Conservation (phyloP, 352 stramenopile genomes). For the Globisporangium recalcitrans region DNA sequence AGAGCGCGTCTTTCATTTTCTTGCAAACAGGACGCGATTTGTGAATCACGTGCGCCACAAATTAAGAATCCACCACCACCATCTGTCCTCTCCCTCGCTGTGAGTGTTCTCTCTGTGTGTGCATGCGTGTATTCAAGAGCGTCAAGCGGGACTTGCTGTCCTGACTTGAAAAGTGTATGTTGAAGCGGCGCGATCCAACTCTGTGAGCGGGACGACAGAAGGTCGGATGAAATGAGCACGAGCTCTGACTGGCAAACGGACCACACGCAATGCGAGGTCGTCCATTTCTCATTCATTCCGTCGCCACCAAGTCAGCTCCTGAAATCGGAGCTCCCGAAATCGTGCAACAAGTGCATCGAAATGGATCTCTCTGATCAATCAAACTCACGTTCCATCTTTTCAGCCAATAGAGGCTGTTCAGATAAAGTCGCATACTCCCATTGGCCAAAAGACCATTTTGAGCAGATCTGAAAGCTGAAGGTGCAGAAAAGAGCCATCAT, state of each 20-base stretch:
- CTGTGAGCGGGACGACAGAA: background rate
- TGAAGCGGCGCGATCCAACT: constrained; percentile 4
- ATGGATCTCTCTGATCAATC: background rate
- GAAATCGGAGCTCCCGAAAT: too few relatives aligned
- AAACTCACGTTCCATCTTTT: background rate
- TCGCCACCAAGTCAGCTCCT: too few relatives aligned
- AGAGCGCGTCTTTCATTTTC: background rate
- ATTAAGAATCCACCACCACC: background rate
- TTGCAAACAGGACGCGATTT: constrained; percentile 1
- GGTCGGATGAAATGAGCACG: background rate
- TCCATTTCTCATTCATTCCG: background rate
- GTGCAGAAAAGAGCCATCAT: background rate
- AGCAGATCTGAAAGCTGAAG: constrained; percentile 2
- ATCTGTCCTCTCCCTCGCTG: background rate
- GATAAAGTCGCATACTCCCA: background rate
- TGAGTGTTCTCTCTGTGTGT: background rate
- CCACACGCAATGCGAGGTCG: background rate
- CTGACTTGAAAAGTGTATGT: constrained; percentile 3
- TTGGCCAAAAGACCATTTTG: background rate
- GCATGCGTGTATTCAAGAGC: background rate
- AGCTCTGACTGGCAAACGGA: background rate
- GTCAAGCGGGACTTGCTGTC: background rate
- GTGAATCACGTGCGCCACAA: background rate
- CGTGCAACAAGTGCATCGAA: background rate
- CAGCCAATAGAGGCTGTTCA: background rate